phyloP scores from a whole-genome alignment of 768 basidiomycete genomes.

The Gloeostereum incarnatum region DNA sequence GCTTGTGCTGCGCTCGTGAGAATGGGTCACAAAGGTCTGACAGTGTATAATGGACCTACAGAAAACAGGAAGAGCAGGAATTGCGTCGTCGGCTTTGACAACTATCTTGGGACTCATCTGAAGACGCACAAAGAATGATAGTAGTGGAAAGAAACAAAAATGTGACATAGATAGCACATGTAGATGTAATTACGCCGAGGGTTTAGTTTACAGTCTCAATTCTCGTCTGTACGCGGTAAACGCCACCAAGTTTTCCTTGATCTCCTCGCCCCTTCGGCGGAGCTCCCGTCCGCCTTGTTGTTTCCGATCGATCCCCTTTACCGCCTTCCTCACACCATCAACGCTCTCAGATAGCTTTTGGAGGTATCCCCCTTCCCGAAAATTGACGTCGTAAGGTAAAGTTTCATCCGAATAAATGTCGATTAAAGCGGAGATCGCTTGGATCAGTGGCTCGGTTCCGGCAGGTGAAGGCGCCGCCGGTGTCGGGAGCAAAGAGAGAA shows the following conservation, averaged over 20 bases:
- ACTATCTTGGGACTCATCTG: constrained; percentile 1
- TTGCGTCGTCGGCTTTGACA: constrained; percentile 20
- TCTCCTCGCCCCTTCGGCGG: constrained; percentile 61
- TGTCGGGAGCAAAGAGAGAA: constrained; percentile 55
- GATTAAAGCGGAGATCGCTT: constrained; percentile 74
- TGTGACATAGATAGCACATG: too few relatives aligned
- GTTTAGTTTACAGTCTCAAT: constrained; percentile 28
- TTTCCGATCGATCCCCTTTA: constrained; percentile 57
- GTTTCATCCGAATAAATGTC: constrained; percentile 92
- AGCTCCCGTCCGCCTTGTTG: constrained; percentile 61
- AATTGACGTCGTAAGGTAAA: constrained; percentile 72
- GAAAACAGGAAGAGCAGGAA: constrained; percentile 25
- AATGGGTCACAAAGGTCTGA: too few relatives aligned
- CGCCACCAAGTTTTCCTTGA: constrained; percentile 64
- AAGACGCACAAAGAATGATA: background rate
- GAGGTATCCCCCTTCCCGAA: constrained; percentile 53
- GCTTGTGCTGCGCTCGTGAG: constrained; percentile 29
- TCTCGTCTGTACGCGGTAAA: constrained; percentile 67
- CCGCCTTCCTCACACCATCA: constrained; percentile 51
- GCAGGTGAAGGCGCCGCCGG: constrained; percentile 25
- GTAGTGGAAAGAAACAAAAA: too few relatives aligned
- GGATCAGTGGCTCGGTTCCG: constrained; percentile 64
- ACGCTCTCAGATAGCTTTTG: constrained; percentile 46
- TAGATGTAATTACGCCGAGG: background rate
- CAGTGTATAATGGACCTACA: too few relatives aligned